Conservation (phyloP, 2,329 filamentous ascomycete genomes). For the Trichoderma lentiforme region DNA sequence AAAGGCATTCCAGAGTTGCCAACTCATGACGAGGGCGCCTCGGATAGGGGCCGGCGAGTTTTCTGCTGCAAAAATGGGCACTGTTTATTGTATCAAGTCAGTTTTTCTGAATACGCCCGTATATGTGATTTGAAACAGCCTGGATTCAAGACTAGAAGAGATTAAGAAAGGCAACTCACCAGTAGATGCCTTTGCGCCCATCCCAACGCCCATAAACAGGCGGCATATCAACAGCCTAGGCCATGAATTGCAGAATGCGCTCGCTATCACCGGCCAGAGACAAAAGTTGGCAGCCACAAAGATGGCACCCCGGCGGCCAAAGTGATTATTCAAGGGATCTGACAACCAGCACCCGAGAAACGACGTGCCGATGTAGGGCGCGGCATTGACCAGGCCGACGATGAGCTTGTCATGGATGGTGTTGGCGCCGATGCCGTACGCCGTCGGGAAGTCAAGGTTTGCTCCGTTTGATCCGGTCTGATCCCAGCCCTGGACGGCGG, state of each 20-base stretch:
- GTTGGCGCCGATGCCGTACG: constrained; percentile 43
- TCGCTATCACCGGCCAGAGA: constrained; percentile 66
- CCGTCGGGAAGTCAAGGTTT: constrained; percentile 57
- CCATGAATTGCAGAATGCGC: constrained; percentile 69
- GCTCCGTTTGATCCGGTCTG: constrained; percentile 63
- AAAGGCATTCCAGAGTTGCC: constrained; percentile 67
- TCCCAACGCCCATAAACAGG: constrained; percentile 71
- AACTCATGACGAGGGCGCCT: constrained; percentile 77
- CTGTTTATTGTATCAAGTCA: constrained; percentile 30
- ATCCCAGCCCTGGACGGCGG: constrained; percentile 69
- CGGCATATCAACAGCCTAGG: constrained; percentile 67
- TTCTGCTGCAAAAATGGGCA: constrained; percentile 75
- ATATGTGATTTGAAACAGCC: neutral
- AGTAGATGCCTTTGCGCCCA: constrained; percentile 69
- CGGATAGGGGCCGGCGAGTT: constrained; percentile 66
- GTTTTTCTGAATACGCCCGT: neutral
- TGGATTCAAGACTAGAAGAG: neutral
- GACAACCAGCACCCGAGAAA: constrained; percentile 62
- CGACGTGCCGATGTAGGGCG: constrained; percentile 48
- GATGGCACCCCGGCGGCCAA: constrained; percentile 53
- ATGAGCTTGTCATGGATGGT: constrained; percentile 44
- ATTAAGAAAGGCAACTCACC: constrained; percentile 29
- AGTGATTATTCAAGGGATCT: constrained; percentile 53
- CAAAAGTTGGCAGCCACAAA: constrained; percentile 73
- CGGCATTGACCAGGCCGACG: constrained; percentile 65